Conservation (phyloP, 495 filamentous ascomycete species). For the Tuber calosporum region DNA sequence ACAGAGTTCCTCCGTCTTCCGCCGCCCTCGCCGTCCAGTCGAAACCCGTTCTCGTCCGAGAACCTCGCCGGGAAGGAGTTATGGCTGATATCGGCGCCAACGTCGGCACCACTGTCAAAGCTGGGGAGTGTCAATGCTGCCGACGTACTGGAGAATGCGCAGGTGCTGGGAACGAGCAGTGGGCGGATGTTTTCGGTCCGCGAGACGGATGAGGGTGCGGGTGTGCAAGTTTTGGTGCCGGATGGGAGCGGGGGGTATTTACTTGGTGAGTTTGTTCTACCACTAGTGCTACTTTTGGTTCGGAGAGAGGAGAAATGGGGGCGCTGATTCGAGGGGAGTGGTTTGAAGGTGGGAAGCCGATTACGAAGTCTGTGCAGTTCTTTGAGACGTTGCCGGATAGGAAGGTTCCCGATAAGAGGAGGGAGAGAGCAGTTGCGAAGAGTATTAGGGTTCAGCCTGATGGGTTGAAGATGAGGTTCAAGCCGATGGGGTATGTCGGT, state of each 20-base stretch:
- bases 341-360: slow-evolving; percentile 14
- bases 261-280: slow-evolving; percentile 13
- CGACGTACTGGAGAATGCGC: slow-evolving; percentile 28
- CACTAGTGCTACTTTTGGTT: neutral
- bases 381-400: slow-evolving; percentile 27
- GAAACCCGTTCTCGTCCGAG: slow-evolving; percentile 33
- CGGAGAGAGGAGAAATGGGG: neutral
- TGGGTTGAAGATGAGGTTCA: slow-evolving; percentile 36
- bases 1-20: slow-evolving; percentile 14
- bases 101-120: slow-evolving; percentile 26
- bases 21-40: neutral
- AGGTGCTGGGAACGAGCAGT: slow-evolving; percentile 25
- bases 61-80: slow-evolving; percentile 38
- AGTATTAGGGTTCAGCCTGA: slow-evolving; percentile 32
- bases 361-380: slow-evolving; percentile 26
- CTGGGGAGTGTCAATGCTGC: slow-evolving; percentile 19
- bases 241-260: slow-evolving; percentile 27
- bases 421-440: slow-evolving; percentile 4
- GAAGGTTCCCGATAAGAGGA: neutral
- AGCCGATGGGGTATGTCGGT: slow-evolving; percentile 36
- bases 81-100: slow-evolving; percentile 36
- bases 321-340: slow-evolving; percentile 12
- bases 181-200: slow-evolving; percentile 28
- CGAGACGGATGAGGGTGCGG: slow-evolving; percentile 11
- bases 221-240: slow-evolving; percentile 13